Base-by-base conservation (phyloP, 768 basidiomycete genomes). In the Kwoniella newhampshirensis region DNA sequence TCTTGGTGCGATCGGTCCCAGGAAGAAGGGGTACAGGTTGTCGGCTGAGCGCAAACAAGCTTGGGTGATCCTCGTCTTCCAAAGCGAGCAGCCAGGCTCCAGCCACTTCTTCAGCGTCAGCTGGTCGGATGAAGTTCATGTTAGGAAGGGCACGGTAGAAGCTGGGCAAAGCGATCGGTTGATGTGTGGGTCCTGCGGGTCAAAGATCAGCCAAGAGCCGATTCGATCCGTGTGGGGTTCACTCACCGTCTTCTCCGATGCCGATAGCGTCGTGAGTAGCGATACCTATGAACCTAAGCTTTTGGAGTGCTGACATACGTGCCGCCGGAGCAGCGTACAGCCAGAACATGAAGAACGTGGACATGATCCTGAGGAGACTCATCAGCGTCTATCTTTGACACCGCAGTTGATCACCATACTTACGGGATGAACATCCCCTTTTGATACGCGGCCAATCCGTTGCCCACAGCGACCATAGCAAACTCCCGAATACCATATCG, bases 311-410 rank as follows among this genome's bases (percentile, higher is more conserved):
- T 3, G 68, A 36, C 74, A 76, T 76, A 18, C 74, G 74, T 2
- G 60, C 67, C n/a, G 74, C 71, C 0, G 74, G 70, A 7, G 72
- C 74, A 15, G 74, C 74, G 52, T 76, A 76, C 2, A 73, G 50
- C 69, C 69, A 76, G 58, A 76, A 76, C 70, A 76, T 76, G 62
- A 76, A 74, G 64, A 71, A 76, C 21, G 72, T 74, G 6, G 72
- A 71, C 59, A 64, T 63, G 61, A 76, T 69, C 3, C 67, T 68
- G 57, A 23, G 2, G 20, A 13, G 17, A 26, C 28, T 12, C 28
- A 41, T 41, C 35, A 37, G 35, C 35, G 8, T 37, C 35, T 37
- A 8, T n/a, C 9, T 37, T 12, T 26, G 5, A 7, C 21, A 21
- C 15, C 3, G 4, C 12, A 45, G 43, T 6, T 5, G 43, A 25